Evolutionary conservation across 306 rosid species (phyloP), one percentile per base, ranked within the genome.

Genomic region (Parietaria judaica): DNA sequence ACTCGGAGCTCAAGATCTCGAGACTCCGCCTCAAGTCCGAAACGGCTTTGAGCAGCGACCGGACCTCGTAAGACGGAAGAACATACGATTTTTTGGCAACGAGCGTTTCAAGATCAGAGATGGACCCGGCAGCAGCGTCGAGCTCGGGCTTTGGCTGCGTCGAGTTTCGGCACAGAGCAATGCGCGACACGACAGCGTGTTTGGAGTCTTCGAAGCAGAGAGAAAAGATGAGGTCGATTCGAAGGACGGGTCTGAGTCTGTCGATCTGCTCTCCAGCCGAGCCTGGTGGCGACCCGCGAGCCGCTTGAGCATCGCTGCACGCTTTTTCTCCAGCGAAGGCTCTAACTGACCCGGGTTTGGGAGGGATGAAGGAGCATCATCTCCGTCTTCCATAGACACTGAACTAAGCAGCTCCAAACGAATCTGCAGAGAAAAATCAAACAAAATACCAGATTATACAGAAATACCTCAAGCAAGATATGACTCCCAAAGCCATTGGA

Each of bases 31-130:
- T 79, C 62, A 88, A 56, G 15, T 92, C 94, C 14, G 85, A 77
- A 49, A 84, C 41, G 31, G 85, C 61, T 75, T 88, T 84, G 31
- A 88, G 88, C 4, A 95, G 84, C 23, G 95, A 72, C 5, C 90
- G 84, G 39, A 92, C 85, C 66, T 88, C 98, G 15, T 86, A 86
- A 0, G 84, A 84, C 2, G 99, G 96, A 15, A 92, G 63, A 61
- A 73, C 80, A 66, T 84, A 88, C 8, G 90, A 88, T 70, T 78
- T 80, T 71, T 92, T 72, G 11, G 95, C 95, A 11, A 92, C 82
- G 36, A 82, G 87, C 61, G 84, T 88, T 35, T 92, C 94, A 15
- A 92, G 73, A 61, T 88, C 84, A 61, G 86, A 80, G 65, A 92
- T 86, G 51, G 88, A 77, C 14, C 75, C 58, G 17, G 96, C 79